Base-by-base conservation (phyloP, 495 filamentous ascomycete species). In the Penicillium samsonianum region DNA sequence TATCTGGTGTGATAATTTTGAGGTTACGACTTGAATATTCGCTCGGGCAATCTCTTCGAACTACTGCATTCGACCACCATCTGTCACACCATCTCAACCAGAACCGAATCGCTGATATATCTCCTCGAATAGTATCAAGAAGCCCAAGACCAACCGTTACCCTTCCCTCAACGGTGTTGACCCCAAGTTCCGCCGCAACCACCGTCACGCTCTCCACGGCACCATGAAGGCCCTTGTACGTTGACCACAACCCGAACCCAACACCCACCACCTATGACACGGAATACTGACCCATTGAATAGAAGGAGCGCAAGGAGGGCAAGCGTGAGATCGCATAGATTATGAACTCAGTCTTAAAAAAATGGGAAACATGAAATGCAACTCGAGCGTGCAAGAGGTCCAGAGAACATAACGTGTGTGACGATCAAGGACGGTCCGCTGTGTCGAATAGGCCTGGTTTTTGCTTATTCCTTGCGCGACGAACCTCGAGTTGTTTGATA, bases 131-230 rank as follows among this genome's bases (percentile, higher is more conserved):
- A 96, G 94, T 82, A 98, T 98, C 87, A 98, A 98, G 90, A 97
- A 96, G 87, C 95, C 95, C 45, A 98, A 96, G 85, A 98, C 94
- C 75, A 84, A 92, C 80, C 84, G 94, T 84, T 98, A 98, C 82
- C 94, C 95, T 63, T 97, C 93, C 71, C 86, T 98, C 66, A 96
- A 96, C 70, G 94, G 94, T 74, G 96, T 93, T 72, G 94, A 98
- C 82, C 91, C 94, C 74, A 98, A 98, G 87, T 98, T 98, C 86
- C 88, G 94, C 77, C 86, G 94, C 80, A 98, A 98, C 84, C 95
- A 98, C 82, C 90, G 91, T 72, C 92, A 98, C 86, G 95, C 95
- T 73, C 90, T 97, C 30, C 95, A 97, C 80, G 94, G 94, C 72
- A 99, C 95, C 67, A 90, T 89, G 84, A 95, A 89, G 84, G 95